A percentile compares a stretch with the other conserved stretches of the same genome.
Evolutionary conservation across 305 asterid species (phyloP).

Genomic region (Fraxinus latifolia): DNA sequence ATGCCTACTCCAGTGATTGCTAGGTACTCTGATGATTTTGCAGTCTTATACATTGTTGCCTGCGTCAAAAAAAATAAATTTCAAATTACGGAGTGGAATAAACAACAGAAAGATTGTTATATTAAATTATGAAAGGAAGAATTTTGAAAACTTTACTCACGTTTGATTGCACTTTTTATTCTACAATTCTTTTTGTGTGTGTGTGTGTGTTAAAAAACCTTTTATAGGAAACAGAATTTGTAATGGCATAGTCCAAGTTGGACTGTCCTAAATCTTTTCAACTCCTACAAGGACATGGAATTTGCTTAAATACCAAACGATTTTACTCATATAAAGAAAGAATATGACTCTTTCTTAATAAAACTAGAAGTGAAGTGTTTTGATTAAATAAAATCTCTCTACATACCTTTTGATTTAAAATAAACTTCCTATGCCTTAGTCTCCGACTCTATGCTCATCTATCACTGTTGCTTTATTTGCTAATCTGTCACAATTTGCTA

Average conservation of each 20-base stretch:
- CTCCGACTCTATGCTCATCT: background rate
- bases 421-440: background rate
- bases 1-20: constrained; percentile 37
- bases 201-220: too few species aligned
- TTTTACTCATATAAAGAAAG: background rate
- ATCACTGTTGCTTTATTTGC: background rate
- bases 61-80: background rate
- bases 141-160: background rate
- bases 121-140: background rate
- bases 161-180: background rate
- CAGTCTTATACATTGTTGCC: constrained; percentile 28
- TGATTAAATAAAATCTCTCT: background rate
- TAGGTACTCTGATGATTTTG: constrained; percentile 43
- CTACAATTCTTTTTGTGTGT: too few species aligned
- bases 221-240: background rate
- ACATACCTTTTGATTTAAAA: background rate
- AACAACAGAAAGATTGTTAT: background rate
- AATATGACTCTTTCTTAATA: background rate
- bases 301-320: background rate
- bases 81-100: background rate
- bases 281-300: background rate
- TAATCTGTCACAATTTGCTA: background rate
- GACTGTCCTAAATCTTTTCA: background rate
- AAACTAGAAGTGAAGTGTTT: background rate
- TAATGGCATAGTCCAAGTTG: background rate